A percentile compares a stretch with the other conserved stretches of the same genome.
These are phyloP conservation scores for Parathielavia appendiculata DNA, from an alignment of 495 filamentous ascomycete genomes.

Conservation along the genomic window DNA sequence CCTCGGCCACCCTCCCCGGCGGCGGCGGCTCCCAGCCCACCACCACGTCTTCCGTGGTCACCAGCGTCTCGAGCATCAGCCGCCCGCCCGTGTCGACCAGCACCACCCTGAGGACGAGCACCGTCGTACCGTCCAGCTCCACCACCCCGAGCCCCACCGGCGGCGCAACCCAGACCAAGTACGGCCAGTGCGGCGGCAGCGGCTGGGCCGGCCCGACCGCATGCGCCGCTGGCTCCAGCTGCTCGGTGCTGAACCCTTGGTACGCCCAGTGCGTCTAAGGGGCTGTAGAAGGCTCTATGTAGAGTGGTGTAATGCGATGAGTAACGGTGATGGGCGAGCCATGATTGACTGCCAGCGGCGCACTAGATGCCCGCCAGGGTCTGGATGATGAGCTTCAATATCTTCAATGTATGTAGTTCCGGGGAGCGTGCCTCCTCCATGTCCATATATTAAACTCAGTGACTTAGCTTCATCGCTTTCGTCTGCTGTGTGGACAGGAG, in stretches of 20 bases:
- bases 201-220: constrained; percentile 45
- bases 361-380: not conserved
- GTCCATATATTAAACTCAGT: not conserved
- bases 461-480: not conserved
- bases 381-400: not conserved
- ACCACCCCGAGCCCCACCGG: constrained; percentile 28
- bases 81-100: constrained; percentile 31
- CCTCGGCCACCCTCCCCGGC: constrained; percentile 33
- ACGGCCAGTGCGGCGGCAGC: constrained; percentile 50
- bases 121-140: constrained; percentile 25
- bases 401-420: constrained; percentile 7
- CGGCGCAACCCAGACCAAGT: constrained; percentile 36
- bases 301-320: not conserved
- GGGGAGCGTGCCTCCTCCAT: not conserved
- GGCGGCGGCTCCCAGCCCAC: constrained; percentile 24
- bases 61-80: constrained; percentile 23
- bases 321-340: constrained; percentile 1
- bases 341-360: not conserved
- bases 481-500: not conserved
- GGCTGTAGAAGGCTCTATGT: not conserved
- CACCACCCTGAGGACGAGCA: constrained; percentile 21
- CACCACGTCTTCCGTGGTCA: constrained; percentile 23
- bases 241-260: constrained; percentile 44
- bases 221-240: constrained; percentile 44
- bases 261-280: constrained; percentile 47